A percentile compares a stretch with the other conserved stretches of the same genome.
Conservation (phyloP, 768 basidiomycete species). For the Solioccasus polychromus region DNA sequence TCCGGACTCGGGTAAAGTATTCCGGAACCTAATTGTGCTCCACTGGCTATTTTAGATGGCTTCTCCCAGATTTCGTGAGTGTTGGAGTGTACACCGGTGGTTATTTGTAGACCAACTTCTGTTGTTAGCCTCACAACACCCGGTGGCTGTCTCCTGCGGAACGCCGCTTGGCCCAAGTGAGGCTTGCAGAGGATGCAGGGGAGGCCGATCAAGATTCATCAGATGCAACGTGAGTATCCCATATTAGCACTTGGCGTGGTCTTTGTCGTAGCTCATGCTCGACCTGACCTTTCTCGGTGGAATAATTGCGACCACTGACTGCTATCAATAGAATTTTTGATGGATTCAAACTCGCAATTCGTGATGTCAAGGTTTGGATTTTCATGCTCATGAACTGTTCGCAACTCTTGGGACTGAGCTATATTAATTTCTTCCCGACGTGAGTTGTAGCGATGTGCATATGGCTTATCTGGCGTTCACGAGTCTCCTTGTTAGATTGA, state of each 20-base stretch:
- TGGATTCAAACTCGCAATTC: slow-evolving; percentile 55
- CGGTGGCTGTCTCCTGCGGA: slow-evolving; percentile 53
- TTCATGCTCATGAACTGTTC: slow-evolving; percentile 52
- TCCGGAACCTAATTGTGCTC: not conserved
- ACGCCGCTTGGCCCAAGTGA: slow-evolving; percentile 59
- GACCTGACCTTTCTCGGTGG: not conserved
- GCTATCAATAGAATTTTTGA: slow-evolving; percentile 37
- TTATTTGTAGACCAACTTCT: not conserved
- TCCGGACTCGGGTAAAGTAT: not conserved
- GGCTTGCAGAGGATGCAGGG: slow-evolving; percentile 65
- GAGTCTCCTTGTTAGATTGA: slow-evolving; percentile 37
- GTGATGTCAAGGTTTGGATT: slow-evolving; percentile 51
- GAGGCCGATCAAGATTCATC: slow-evolving; percentile 55
- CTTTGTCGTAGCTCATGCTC: not conserved
- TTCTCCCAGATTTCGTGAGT: slow-evolving; percentile 58
- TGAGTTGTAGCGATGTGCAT: no score
- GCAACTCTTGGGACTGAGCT: slow-evolving; percentile 55
- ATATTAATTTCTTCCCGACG: slow-evolving; percentile 51
- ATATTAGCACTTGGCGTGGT: not conserved
- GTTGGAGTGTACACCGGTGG: not conserved
- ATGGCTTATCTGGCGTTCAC: not conserved
- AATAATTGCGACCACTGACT: not conserved
- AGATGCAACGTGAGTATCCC: slow-evolving; percentile 12
- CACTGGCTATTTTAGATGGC: slow-evolving; percentile 39
- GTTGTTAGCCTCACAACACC: slow-evolving; percentile 54